Conservation (phyloP, 1,284 basidiomycete genomes). For the Leccinum subrobustum region DNA sequence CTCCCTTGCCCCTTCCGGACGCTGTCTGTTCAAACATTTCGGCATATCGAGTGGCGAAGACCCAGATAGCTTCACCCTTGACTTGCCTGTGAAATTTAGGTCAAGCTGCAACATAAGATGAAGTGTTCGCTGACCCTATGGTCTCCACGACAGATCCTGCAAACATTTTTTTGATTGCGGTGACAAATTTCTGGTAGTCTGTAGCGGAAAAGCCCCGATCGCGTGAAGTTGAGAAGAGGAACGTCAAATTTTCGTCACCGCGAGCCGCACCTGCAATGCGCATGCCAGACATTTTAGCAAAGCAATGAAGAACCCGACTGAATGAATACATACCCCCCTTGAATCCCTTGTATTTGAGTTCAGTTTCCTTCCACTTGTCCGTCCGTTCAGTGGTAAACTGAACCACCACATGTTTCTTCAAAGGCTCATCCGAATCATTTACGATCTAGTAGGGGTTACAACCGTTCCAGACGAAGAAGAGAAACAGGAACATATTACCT, state of each 20-base stretch:
- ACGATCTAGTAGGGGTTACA: conserved; percentile 23
- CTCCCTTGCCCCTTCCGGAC: conserved; percentile 3
- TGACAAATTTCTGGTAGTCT: conserved; percentile 24
- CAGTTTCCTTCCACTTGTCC: conserved; percentile 11
- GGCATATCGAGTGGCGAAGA: neutral
- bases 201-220: conserved; percentile 19
- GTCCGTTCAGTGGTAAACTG: conserved; percentile 14
- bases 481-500: conserved; percentile 12
- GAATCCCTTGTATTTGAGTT: conserved; percentile 23
- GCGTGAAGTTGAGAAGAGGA: conserved; percentile 26
- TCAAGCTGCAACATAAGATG: neutral
- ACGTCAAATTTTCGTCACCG: conserved; percentile 10
- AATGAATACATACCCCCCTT: conserved; percentile 19
- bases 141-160: neutral
- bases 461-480: neutral
- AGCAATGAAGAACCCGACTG: neutral
- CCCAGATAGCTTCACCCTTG: conserved; percentile 23
- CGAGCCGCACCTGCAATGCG: conserved; percentile 19
- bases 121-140: conserved; percentile 18
- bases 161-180: conserved; percentile 12
- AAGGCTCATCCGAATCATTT: conserved; percentile 4
- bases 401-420: conserved; percentile 26
- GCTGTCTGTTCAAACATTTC: conserved; percentile 21
- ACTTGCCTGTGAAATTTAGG: conserved; percentile 14
- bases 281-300: conserved; percentile 1